Evolutionary conservation across 2,329 filamentous ascomycete genomes (phyloP).

Genomic region (Pseudogymnoascus sp.): DNA sequence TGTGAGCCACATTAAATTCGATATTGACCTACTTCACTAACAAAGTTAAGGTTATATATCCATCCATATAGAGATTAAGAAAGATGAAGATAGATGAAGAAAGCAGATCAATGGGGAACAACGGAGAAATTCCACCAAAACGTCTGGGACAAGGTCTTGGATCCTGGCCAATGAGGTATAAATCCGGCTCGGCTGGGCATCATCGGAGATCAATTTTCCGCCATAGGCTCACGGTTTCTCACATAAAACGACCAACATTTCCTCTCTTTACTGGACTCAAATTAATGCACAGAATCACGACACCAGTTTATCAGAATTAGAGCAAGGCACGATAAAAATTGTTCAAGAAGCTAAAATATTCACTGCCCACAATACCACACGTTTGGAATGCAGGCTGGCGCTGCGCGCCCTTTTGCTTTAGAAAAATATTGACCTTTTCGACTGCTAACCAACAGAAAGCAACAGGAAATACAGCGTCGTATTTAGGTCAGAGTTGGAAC

Average conservation of each 20-base stretch:
- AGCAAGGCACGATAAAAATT: not conserved
- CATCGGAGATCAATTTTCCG: not conserved
- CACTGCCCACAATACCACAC: not conserved
- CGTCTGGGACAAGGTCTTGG: not conserved
- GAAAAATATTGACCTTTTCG: not conserved
- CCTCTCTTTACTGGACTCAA: not conserved
- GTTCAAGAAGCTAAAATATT: conserved; percentile 8
- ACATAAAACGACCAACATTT: not conserved
- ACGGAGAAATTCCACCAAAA: not conserved
- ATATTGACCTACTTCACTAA: not conserved
- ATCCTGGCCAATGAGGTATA: conserved; percentile 1
- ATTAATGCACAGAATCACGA: not conserved
- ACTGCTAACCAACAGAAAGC: not conserved
- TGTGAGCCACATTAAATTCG: not conserved
- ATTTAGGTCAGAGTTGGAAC: conserved; percentile 21
- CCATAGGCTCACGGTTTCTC: not conserved
- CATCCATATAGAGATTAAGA: not conserved
- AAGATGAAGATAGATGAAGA: not conserved
- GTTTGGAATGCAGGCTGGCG: not conserved
- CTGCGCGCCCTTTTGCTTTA: not conserved
- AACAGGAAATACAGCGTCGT: not conserved
- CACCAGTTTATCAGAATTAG: not conserved
- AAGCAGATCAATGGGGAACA: not conserved
- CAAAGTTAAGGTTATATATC: not conserved
- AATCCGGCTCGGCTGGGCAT: not conserved